Conservation (phyloP, 306 rosid species). For the Dryas octopetala region DNA sequence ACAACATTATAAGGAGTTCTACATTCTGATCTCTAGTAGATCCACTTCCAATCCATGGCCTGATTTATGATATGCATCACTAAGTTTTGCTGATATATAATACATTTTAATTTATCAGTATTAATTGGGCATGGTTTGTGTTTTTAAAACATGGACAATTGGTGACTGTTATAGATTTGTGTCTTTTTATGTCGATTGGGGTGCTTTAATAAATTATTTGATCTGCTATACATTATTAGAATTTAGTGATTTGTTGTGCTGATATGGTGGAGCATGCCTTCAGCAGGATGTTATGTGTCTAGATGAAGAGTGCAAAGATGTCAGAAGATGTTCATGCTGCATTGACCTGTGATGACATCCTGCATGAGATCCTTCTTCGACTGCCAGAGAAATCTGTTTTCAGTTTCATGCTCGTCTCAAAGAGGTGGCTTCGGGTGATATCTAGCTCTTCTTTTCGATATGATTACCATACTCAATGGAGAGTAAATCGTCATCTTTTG, state of each 20-base stretch:
- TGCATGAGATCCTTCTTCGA: conserved; percentile 60
- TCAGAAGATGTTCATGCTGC: conserved; percentile 36
- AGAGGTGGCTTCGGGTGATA: conserved; percentile 62
- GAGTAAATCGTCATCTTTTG: conserved; percentile 47
- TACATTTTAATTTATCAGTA: background rate
- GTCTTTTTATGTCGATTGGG: conserved; percentile 6
- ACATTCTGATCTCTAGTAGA: too few species aligned
- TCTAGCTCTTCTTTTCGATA: conserved; percentile 52
- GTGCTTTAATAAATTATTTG: conserved; percentile 15
- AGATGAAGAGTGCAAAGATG: conserved; percentile 36
- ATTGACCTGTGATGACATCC: conserved; percentile 64
- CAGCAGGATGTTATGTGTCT: conserved; percentile 34
- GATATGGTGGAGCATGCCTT: conserved; percentile 25
- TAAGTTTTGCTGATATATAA: background rate
- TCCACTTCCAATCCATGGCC: too few species aligned
- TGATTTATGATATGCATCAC: background rate
- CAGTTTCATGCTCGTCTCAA: conserved; percentile 49
- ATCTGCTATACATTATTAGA: background rate
- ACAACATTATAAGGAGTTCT: too few species aligned
- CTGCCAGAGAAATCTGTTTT: conserved; percentile 55
- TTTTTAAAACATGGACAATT: background rate
- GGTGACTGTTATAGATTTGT: background rate
- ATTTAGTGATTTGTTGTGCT: background rate
- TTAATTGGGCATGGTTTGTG: background rate
- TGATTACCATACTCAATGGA: conserved; percentile 48